Percentiles rank a stretch among this genome's conserved stretches.
Evolutionary conservation across 805 yeast species (phyloP).

Genomic region (Ogataea sp.): DNA sequence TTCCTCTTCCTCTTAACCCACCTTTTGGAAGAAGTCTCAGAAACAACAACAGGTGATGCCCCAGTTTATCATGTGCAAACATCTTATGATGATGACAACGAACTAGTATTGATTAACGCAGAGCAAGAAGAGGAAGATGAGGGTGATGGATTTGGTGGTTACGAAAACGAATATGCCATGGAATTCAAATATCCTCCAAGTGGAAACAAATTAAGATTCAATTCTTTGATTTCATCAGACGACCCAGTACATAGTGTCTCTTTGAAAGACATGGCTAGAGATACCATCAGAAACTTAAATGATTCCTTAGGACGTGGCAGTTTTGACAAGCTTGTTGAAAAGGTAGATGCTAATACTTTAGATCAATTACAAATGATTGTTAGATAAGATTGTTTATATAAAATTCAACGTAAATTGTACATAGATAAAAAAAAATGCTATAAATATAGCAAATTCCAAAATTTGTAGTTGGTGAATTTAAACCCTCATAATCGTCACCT

Average conservation of each 20-base stretch:
- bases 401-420: no score
- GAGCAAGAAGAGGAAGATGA: slow-evolving; percentile 14
- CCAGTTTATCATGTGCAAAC: slow-evolving; percentile 39
- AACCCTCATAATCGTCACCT: no score
- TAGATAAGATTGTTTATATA: slow-evolving; percentile 1
- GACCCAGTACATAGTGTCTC: slow-evolving; percentile 52
- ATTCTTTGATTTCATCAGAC: slow-evolving; percentile 23
- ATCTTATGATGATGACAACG: slow-evolving; percentile 27
- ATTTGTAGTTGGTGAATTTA: no score
- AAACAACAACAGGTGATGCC: slow-evolving; percentile 47
- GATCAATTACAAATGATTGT: slow-evolving; percentile 23
- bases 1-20: slow-evolving; percentile 20
- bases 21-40: slow-evolving; percentile 71
- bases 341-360: slow-evolving; percentile 22
- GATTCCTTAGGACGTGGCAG: slow-evolving; percentile 18
- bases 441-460: no score
- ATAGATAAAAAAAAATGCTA: no score
- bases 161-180: slow-evolving; percentile 17
- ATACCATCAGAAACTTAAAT: slow-evolving; percentile 21
- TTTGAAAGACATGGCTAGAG: slow-evolving; percentile 35
- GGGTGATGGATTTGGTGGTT: slow-evolving; percentile 9
- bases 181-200: slow-evolving; percentile 22
- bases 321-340: slow-evolving; percentile 26
- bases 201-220: slow-evolving; percentile 36
- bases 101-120: slow-evolving; percentile 15